Evolutionary conservation across 805 yeast species (phyloP).

Genomic region (Metschnikowia noctiluminum): DNA sequence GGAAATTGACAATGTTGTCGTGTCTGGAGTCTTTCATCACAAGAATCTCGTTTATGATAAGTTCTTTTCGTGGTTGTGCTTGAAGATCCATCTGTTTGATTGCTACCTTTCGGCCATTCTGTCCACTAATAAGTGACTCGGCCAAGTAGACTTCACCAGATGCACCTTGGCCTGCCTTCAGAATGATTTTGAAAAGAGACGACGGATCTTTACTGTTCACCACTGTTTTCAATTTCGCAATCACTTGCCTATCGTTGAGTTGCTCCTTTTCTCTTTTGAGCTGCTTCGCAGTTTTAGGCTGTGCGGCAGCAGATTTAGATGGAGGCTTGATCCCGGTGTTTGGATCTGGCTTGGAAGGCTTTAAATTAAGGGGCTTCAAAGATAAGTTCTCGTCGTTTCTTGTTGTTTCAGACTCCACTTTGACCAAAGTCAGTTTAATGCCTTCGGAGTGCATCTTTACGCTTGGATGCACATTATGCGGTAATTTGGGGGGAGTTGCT

Average conservation of each 20-base stretch:
- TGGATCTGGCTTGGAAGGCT: conserved; percentile 13
- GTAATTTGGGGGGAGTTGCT: conserved; percentile 28
- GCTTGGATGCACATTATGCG: conserved; percentile 30
- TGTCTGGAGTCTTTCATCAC: conserved; percentile 97
- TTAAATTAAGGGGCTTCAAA: conserved; percentile 14
- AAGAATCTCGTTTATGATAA: conserved; percentile 90
- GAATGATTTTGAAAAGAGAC: conserved; percentile 69
- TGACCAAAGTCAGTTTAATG: conserved; percentile 24
- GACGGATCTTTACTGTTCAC: conserved; percentile 86
- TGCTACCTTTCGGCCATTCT: conserved; percentile 65
- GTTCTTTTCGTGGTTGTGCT: conserved; percentile 89
- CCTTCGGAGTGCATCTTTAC: conserved; percentile 29
- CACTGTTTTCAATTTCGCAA: conserved; percentile 76
- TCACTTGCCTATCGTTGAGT: conserved; percentile 82
- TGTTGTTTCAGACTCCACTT: not conserved
- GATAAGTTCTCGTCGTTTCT: conserved; percentile 1
- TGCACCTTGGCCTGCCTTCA: conserved; percentile 97
- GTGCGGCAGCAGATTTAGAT: conserved; percentile 1
- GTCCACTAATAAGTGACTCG: conserved; percentile 52
- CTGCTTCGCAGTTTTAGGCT: conserved; percentile 36
- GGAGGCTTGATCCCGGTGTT: conserved; percentile 9
- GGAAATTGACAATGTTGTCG: conserved; percentile 88
- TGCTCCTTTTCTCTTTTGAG: conserved; percentile 40
- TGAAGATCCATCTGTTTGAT: conserved; percentile 93
- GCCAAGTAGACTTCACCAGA: conserved; percentile 94